Percentiles rank a stretch among this genome's conserved stretches.
Evolutionary conservation across 2,329 filamentous ascomycete species (phyloP).

Genomic region (Gnomoniopsis smithogilvyi): DNA sequence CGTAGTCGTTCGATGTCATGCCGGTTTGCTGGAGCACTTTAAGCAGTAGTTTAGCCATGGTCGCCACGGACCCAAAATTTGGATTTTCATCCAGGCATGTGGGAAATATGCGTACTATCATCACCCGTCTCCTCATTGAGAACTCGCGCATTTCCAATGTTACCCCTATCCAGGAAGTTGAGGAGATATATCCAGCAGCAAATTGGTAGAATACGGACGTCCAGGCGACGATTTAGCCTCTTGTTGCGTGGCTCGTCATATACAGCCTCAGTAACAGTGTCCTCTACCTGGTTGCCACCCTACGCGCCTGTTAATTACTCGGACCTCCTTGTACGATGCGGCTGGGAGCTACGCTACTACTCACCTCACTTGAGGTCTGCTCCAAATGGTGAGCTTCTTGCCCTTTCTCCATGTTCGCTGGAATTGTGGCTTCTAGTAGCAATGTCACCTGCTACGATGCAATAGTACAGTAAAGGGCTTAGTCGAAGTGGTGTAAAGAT

Average conservation of each 20-base stretch:
- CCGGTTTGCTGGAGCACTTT: constrained; percentile 13
- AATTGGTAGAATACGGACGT: constrained; percentile 22
- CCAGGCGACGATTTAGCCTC: constrained; percentile 22
- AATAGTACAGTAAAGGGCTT: background rate
- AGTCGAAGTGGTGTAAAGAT: background rate
- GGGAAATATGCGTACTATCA: constrained; percentile 5
- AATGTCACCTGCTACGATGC: background rate
- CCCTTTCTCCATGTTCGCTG: background rate
- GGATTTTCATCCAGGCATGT: constrained; percentile 21
- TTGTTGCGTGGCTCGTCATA: constrained; percentile 3
- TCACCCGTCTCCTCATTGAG: constrained; percentile 30
- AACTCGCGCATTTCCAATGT: constrained; percentile 30
- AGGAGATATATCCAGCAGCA: constrained; percentile 25
- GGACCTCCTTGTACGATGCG: background rate
- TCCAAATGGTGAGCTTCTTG: background rate
- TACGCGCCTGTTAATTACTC: background rate
- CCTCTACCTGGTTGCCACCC: background rate
- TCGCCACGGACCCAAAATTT: constrained; percentile 25
- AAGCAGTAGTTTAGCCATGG: background rate
- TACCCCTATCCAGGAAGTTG: constrained; percentile 25
- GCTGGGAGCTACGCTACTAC: background rate
- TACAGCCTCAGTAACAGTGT: background rate
- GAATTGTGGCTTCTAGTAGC: background rate
- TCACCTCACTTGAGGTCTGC: background rate
- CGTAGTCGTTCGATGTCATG: constrained; percentile 4